A percentile compares a stretch with the other conserved stretches of the same genome.
phyloP scores from a whole-genome alignment of 1,284 basidiomycete species.

The Ganoderma multipileum region DNA sequence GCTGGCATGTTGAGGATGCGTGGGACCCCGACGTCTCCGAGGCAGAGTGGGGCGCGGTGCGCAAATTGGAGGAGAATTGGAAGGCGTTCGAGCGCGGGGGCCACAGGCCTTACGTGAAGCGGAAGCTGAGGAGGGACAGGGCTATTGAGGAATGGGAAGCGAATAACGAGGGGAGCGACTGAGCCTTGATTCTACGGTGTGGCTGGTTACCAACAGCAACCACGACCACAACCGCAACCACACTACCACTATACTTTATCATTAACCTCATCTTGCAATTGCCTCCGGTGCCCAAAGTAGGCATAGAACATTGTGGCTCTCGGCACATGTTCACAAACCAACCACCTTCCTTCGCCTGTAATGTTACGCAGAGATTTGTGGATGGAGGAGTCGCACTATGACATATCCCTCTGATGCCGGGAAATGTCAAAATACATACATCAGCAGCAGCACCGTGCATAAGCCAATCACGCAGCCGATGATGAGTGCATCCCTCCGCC shows the following conservation, averaged over 20 bases:
- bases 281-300: background rate
- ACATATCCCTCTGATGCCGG: background rate
- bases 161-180: conserved; percentile 18
- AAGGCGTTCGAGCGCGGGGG: conserved; percentile 56
- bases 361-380: background rate
- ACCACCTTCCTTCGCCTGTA: background rate
- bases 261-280: background rate
- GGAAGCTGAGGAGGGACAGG: conserved; percentile 29
- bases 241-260: background rate
- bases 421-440: conserved; percentile 60
- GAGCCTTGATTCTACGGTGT: conserved; percentile 4
- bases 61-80: conserved; percentile 73
- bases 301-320: background rate
- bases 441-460: conserved; percentile 83
- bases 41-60: conserved; percentile 64
- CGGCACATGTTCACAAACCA: background rate
- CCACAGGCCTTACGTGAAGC: conserved; percentile 41
- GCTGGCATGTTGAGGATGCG: conserved; percentile 68
- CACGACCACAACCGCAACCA: too few relatives aligned
- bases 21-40: conserved; percentile 49
- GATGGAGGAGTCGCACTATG: background rate
- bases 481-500: conserved; percentile 91
- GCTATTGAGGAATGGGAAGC: conserved; percentile 37
- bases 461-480: conserved; percentile 86
- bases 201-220: background rate